Percentiles rank a stretch among this genome's conserved stretches.
These are phyloP conservation scores for Metschnikowia cubensis DNA, from an alignment of 805 yeast genomes.

Conservation along the genomic window DNA sequence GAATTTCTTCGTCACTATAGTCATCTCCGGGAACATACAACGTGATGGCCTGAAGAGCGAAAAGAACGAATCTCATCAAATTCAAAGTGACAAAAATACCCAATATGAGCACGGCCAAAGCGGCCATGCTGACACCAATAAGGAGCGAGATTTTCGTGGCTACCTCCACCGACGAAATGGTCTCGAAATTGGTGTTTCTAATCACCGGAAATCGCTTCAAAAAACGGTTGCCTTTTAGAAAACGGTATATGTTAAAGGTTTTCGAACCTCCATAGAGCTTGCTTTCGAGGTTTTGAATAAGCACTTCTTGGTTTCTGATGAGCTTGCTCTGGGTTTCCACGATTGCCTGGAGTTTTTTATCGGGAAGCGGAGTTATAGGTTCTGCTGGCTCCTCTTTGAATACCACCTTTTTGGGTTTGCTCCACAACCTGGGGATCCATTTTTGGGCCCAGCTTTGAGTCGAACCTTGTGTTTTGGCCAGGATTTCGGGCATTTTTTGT, in stretches of 20 bases:
- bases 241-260: not conserved
- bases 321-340: not conserved
- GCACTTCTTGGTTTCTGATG: not conserved
- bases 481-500: not conserved
- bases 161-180: not conserved
- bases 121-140: not conserved
- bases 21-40: not conserved
- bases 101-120: not conserved
- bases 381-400: not conserved
- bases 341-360: not conserved
- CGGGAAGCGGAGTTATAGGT: not conserved
- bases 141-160: not conserved
- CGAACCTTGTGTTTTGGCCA: not conserved
- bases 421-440: not conserved
- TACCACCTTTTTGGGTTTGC: not conserved
- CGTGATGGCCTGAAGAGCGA: not conserved
- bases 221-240: not conserved
- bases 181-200: not conserved
- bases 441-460: not conserved
- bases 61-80: not conserved
- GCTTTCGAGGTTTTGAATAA: constrained; percentile 2
- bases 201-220: not conserved
- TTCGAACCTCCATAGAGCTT: constrained; percentile 1
- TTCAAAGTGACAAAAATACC: not conserved
- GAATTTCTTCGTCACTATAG: constrained; percentile 1